Evolutionary conservation across 495 filamentous ascomycete genomes (phyloP), one percentile per base, ranked within the genome.

Genomic region (Aspergillus steynii): DNA sequence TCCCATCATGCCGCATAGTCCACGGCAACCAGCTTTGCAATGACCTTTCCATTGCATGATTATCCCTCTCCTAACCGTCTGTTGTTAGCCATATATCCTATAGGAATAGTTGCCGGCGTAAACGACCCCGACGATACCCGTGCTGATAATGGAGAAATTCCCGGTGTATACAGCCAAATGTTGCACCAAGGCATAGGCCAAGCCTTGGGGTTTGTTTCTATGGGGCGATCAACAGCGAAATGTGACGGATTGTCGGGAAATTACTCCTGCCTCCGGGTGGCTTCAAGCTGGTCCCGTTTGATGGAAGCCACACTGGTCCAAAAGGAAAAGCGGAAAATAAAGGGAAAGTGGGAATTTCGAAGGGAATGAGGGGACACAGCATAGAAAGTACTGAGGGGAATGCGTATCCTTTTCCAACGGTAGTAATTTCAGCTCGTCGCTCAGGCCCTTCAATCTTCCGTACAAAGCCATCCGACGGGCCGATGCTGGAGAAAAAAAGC

Each of bases 371-470:
- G 37, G 10, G 3, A 4, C 37, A 12, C 37, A 42, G 37, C 12
- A 12, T 14, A 42, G 12, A 14, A 42, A 42, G 4, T 15, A 42
- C 37, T 42, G 1, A 34, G 6, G 6, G 31, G 31, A 34, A 34
- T 1, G 31, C 31, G 6, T 34, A 3, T 34, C 31, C 37, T 14
- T 14, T 42, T 14, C 37, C 9, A 42, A 42, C 0, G 37, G 37
- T 14, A 14, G 37, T 14, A 14, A 42, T 14, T 42, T 12, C 12
- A 37, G 34, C 34, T 37, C 32, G 29, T 55, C 46, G 53, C 45
- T 51, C 50, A 54, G 56, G 34, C 50, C 48, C 8, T 50, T 53
- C 6, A 53, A 56, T 58, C 34, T 56, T 51, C 55, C 50, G 57
- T 51, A 26, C 56, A 14, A 54, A n/a, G 52, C 29, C 49, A 55